Evolutionary conservation across 768 basidiomycete genomes (phyloP).

Genomic region (Calvatia gigantea): DNA sequence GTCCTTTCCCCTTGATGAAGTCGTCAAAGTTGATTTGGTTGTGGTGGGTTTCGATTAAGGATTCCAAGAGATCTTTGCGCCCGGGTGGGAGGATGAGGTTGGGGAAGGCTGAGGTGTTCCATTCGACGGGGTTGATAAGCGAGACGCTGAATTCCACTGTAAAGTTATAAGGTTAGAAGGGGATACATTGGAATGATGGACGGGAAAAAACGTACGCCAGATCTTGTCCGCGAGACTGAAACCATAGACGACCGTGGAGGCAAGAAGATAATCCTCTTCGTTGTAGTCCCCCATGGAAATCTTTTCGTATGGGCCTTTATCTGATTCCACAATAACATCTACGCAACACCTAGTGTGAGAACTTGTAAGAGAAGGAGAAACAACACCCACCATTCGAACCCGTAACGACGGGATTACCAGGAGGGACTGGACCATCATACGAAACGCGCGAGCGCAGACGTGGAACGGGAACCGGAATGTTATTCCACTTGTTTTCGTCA

Average conservation of each 20-base stretch:
- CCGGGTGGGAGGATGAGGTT: constrained; percentile 54
- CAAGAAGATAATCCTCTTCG: constrained; percentile 52
- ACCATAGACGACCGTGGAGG: constrained; percentile 55
- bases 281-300: constrained; percentile 33
- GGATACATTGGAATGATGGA: not conserved
- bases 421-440: constrained; percentile 20
- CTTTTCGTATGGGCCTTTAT: constrained; percentile 17
- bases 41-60: constrained; percentile 57
- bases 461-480: not conserved
- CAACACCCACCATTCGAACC: not conserved
- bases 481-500: not conserved
- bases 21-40: constrained; percentile 51
- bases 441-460: constrained; percentile 11
- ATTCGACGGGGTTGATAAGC: constrained; percentile 47
- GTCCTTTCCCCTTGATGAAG: constrained; percentile 63
- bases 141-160: constrained; percentile 62
- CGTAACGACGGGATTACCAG: not conserved
- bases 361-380: not conserved
- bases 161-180: not conserved
- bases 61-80: constrained; percentile 51
- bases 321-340: constrained; percentile 16
- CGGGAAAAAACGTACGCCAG: constrained; percentile 42
- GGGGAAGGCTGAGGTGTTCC: constrained; percentile 56
- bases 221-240: constrained; percentile 59
- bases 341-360: not conserved